Evolutionary conservation across 345 rosid genomes (phyloP).

Genomic region (Gossypium anomalum): DNA sequence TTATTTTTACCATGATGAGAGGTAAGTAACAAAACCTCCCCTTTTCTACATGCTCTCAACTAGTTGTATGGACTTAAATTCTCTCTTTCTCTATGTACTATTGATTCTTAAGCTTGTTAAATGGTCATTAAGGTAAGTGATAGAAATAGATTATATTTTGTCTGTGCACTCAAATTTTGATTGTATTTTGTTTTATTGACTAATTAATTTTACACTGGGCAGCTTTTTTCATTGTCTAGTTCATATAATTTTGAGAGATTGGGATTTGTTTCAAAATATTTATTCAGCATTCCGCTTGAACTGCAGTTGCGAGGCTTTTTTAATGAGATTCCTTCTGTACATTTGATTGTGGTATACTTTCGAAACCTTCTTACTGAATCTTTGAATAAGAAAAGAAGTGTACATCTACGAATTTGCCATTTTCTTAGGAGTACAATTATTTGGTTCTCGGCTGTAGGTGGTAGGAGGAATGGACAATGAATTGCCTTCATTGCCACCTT

Average conservation of each 20-base stretch:
- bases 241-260: slow-evolving; percentile 1
- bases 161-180: neutral
- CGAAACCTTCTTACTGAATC: slow-evolving; percentile 3
- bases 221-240: neutral
- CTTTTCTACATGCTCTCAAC: neutral
- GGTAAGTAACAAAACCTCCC: neutral
- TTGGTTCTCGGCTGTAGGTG: slow-evolving; percentile 48
- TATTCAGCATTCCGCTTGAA: slow-evolving; percentile 20
- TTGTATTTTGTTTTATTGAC: neutral
- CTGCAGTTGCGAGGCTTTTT: slow-evolving; percentile 76
- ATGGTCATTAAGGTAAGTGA: neutral
- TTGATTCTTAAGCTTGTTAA: neutral
- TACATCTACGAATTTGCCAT: neutral
- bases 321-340: slow-evolving; percentile 78
- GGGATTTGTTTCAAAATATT: slow-evolving; percentile 10
- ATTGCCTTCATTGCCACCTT: slow-evolving; percentile 71
- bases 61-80: neutral
- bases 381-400: slow-evolving; percentile 8
- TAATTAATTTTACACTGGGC: neutral
- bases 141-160: neutral
- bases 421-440: slow-evolving; percentile 6
- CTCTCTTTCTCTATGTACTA: neutral
- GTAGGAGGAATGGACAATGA: slow-evolving; percentile 85
- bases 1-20: neutral
- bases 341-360: slow-evolving; percentile 76